Base-by-base conservation (phyloP, 78 protist species). In the Dictyostelium purpureum region DNA sequence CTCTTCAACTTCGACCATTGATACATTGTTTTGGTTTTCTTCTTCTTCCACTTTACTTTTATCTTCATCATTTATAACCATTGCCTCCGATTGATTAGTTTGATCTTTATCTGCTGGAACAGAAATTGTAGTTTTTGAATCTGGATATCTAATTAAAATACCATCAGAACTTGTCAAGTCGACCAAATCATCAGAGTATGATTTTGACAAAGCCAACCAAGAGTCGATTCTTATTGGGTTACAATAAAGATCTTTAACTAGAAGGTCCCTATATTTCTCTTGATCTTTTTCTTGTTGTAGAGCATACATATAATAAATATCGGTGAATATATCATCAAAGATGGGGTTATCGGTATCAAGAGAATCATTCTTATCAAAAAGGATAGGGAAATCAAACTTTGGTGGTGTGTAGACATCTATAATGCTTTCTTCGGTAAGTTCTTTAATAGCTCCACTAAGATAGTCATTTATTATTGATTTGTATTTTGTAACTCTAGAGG, bases 221-320 rank as follows among this genome's bases (percentile, higher is more conserved):
- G 90, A 31, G 7, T 12, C 56, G 3, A 69, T 70, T 49, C 90
- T 51, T 26, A 71, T 83, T 35, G 90, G 90, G 42, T 83, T 83
- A 33, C 77, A 83, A 71, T 83, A 70, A 18, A 83, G 49, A 71
- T 83, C 90, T 35, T 83, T 70, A 16, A 51, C 19, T n/a, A 75
- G 19, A 1, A 75, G 28, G 2, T 37, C 19, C 31, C 81, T 56
- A 10, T 31, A 75, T 45, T 43, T 26, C 5, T 75, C 52, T n/a
- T 51, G 47, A 31, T 31, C 24, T 24, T 75, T 75, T 35, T 51
- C 49, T 33, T 24, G 56, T 14, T 75, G 81, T 7, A 75, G 10
- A 1, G 90, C 90, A 31, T 71, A 71, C 79, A 83, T 54, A 28
- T 83, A 83, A 47, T 83, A 83, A 43, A 83, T 83, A 71, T 83